Evolutionary conservation across 2,329 filamentous ascomycete genomes (phyloP), one percentile per base, ranked within the genome.

Genomic region (Ascochyta viciae-villosae): DNA sequence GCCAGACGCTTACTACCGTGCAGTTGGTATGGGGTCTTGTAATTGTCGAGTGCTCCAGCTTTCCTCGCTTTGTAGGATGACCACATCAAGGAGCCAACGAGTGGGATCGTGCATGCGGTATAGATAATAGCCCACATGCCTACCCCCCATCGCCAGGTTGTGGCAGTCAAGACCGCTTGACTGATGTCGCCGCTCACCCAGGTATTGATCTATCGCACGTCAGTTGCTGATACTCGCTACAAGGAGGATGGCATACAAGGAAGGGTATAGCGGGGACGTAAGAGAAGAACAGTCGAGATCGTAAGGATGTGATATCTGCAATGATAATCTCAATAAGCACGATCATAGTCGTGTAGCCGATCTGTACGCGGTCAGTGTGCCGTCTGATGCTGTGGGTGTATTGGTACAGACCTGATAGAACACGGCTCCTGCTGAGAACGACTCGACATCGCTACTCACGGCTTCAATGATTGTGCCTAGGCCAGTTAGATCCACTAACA

Each of bases 251-350:
- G 12, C 54, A 33, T 31, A 49, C 54, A 2, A 61, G 48, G 12
- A 52, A 61, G 1, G 54, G 50, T n/a, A 55, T 48, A 22, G 58
- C 48, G 1, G 58, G 55, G 12, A 61, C 48, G 19, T 61, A 57
- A 29, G 42, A 54, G 47, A 52, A 58, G 22, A 57, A 40, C 2
- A 53, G 41, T 87, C 87, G 85, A 13, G 83, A 79, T 15, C 85
- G 82, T 8, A 85, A 82, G 2, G 86, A 88, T 2, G 86, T 87
- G 31, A 86, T 80, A 63, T 89, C 87, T 38, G 81, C 86, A 40
- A 89, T 77, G 57, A 89, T 80, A 62, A 89, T 84, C 71, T 89
- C 85, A 27, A 88, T 79, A 2, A 89, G 77, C 13, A 89, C 74
- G 24, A 87, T 77, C 37, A 88, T 78, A 63, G 80, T 80, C 12